Evolutionary conservation across 768 basidiomycete species (phyloP).

Genomic region (Leccinum rimulosum): DNA sequence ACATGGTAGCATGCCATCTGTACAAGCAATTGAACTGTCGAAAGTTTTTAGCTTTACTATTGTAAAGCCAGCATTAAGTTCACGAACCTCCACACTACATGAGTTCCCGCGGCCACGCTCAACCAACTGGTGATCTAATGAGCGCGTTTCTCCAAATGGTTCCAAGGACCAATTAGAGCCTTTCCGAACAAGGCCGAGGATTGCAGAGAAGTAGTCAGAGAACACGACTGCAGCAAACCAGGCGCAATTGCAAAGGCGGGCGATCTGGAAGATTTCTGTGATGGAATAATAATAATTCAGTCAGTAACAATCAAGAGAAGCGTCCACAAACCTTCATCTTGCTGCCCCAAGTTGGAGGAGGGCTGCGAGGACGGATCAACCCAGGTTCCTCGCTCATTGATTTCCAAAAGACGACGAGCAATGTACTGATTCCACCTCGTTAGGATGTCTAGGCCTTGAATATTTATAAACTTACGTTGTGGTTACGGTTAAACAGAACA

Average conservation of each 20-base stretch:
- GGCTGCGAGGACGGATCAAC: conserved; percentile 50
- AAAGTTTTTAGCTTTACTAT: background rate
- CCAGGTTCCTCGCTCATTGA: conserved; percentile 74
- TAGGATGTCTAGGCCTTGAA: background rate
- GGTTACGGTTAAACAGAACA: conserved; percentile 87
- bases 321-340: conserved; percentile 48
- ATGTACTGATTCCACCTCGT: conserved; percentile 55
- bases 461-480: conserved; percentile 56
- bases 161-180: conserved; percentile 77
- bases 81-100: conserved; percentile 72
- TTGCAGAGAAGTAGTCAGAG: conserved; percentile 79
- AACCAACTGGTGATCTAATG: conserved; percentile 55
- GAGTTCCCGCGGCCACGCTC: conserved; percentile 81
- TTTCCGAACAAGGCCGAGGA: conserved; percentile 73
- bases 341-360: conserved; percentile 39
- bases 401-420: conserved; percentile 69
- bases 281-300: conserved; percentile 21
- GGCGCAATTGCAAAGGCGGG: conserved; percentile 72
- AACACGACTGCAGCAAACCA: conserved; percentile 82
- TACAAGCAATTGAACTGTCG: conserved; percentile 80
- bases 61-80: background rate
- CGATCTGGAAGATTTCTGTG: conserved; percentile 77
- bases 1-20: conserved; percentile 83
- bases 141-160: conserved; percentile 73
- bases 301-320: background rate